Percentiles rank a stretch among this genome's conserved stretches.
These are phyloP conservation scores for Aspergillus tanneri DNA, from an alignment of 2,329 filamentous ascomycete species.

Conservation along the genomic window DNA sequence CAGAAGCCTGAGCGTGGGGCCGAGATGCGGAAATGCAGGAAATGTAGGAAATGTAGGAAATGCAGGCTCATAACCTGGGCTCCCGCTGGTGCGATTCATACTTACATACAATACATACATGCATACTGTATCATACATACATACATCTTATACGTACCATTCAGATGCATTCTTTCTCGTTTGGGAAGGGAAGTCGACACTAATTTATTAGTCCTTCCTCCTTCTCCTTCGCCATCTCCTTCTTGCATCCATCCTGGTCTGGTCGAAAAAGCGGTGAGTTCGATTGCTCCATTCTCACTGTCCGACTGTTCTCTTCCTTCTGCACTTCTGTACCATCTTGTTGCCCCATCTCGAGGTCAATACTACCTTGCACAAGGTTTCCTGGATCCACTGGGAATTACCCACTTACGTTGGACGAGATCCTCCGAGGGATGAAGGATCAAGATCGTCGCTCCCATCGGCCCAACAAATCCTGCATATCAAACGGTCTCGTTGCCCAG, in stretches of 20 bases:
- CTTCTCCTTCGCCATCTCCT: background rate
- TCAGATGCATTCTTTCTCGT: background rate
- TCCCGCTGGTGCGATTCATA: too few relatives aligned
- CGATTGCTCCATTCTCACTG: too few relatives aligned
- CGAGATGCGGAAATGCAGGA: background rate
- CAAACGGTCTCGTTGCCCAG: conserved; percentile 23
- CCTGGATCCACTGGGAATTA: too few relatives aligned
- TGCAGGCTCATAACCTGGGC: too few relatives aligned
- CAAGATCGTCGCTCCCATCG: background rate
- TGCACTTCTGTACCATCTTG: background rate
- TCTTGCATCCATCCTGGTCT: background rate
- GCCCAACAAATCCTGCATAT: background rate
- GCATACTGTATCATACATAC: too few relatives aligned
- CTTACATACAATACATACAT: too few relatives aligned
- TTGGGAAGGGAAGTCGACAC: background rate
- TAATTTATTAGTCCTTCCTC: background rate
- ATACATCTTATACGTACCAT: too few relatives aligned
- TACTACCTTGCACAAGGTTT: too few relatives aligned
- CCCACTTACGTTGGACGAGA: too few relatives aligned
- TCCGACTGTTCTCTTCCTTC: background rate
- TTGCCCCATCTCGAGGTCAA: too few relatives aligned
- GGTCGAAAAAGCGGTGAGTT: background rate
- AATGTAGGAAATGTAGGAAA: too few relatives aligned
- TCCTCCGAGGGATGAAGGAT: background rate
- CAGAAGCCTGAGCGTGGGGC: background rate